Conservation (phyloP, 176 grass and related monocot species). For the Rhynchospora pubera region DNA sequence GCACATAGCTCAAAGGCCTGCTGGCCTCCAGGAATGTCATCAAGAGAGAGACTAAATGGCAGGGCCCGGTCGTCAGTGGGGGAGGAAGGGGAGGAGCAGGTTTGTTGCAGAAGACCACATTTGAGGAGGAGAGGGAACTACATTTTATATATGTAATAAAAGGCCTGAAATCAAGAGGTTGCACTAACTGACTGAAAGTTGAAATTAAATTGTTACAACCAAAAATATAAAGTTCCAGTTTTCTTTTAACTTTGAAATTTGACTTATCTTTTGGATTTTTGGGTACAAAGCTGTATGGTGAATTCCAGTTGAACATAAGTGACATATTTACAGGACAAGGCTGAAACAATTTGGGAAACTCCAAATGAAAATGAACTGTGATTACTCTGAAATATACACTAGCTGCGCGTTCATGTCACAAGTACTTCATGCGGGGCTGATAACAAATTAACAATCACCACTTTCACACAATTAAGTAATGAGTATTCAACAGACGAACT, state of each 20-base stretch:
- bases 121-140: conserved; percentile 98
- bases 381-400: not conserved
- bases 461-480: not conserved
- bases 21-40: conserved; percentile 70
- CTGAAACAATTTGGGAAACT: not conserved
- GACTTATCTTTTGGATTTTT: not conserved
- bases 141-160: conserved; percentile 49
- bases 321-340: not conserved
- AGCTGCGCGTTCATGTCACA: not conserved
- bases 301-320: not conserved
- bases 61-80: conserved; percentile 30
- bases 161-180: conserved; percentile 88
- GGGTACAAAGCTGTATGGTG: not conserved
- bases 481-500: not conserved
- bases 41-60: conserved; percentile 44
- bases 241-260: not conserved
- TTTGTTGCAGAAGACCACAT: conserved; percentile 72
- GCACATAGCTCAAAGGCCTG: conserved; percentile 84
- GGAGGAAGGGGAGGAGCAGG: conserved; percentile 44
- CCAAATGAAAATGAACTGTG: not conserved
- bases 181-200: conserved; percentile 25
- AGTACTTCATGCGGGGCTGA: not conserved
- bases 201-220: conserved; percentile 17
- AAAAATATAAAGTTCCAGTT: not conserved
- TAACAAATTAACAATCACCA: not conserved